Percentiles rank a stretch among this genome's conserved stretches.
Conservation (phyloP, 2,329 filamentous ascomycete species). For the Pezicula carpinea region DNA sequence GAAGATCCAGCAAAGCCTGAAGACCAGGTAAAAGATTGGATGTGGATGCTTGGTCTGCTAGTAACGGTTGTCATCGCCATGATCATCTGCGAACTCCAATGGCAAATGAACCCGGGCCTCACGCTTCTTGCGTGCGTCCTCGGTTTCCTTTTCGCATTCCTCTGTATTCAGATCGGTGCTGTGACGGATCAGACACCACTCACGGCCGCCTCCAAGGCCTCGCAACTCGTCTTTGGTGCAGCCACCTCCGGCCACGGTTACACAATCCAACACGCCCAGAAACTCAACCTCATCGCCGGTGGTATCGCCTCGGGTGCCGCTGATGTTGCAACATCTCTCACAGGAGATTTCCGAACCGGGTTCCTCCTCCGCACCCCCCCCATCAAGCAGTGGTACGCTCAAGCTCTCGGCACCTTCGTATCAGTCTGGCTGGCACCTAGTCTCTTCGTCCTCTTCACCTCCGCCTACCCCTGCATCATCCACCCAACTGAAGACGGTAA, state of each 20-base stretch:
- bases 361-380: constrained; percentile 63
- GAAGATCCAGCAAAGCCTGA: constrained; percentile 43
- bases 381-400: constrained; percentile 61
- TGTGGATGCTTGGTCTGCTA: constrained; percentile 45
- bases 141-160: constrained; percentile 56
- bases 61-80: constrained; percentile 46
- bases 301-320: constrained; percentile 51
- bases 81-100: constrained; percentile 46
- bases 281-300: constrained; percentile 62
- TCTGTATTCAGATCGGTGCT: constrained; percentile 56
- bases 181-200: constrained; percentile 60
- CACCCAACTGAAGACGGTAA: constrained; percentile 35
- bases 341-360: constrained; percentile 62
- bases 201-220: constrained; percentile 63
- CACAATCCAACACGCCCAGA: constrained; percentile 47
- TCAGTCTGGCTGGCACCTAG: constrained; percentile 64
- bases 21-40: constrained; percentile 47
- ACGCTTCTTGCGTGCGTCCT: constrained; percentile 51
- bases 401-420: constrained; percentile 56
- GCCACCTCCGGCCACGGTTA: constrained; percentile 53
- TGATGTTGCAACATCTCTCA: constrained; percentile 47
- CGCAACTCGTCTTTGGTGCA: constrained; percentile 63
- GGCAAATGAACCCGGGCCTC: constrained; percentile 49
- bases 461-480: constrained; percentile 65
- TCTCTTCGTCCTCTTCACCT: constrained; percentile 63